Evolutionary conservation across 768 basidiomycete genomes (phyloP), one percentile per base, ranked within the genome.

Genomic region (Lactarius quietus): DNA sequence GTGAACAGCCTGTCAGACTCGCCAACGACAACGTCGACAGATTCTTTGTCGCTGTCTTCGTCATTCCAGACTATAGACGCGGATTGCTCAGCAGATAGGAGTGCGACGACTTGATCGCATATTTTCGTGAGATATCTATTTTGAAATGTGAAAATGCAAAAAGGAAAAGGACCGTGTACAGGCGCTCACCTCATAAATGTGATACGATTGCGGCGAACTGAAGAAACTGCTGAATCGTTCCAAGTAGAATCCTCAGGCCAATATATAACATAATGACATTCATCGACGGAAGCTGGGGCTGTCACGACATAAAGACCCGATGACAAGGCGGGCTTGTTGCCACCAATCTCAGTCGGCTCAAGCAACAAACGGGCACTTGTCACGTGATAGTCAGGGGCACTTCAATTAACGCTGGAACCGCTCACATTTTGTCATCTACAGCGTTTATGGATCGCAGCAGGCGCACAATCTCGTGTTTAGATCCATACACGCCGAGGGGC

Each of bases 121-220:
- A 87, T 77, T 73, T 85, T 85, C 1, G 79, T 84, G 15, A 87
- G 79, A 68, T 88, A 87, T 56, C 86, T 87, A 39, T 7, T 35
- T 14, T 33, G 28, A 18, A 26, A 23, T 28, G 23, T 58, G 68
- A 28, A 23, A 55, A 7, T 26, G 3, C 18, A 31, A 14, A 26
- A 7, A 26, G 14, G 35, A 31, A 43, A 8, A 15, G 12, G 8
- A 51, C 8, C 1, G 17, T 14, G 14, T 3, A 8, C 36, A 51
- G 54, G 20, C 28, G 63, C 74, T 43, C 73, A 83, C 86, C 86
- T 74, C 84, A 87, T 86, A 68, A 87, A 87, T 0, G 85, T 84
- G 4, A 82, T 75, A 6, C 86, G 78, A 73, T 86, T 87, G 4
- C 81, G 78, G 35, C 76, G 70, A 54, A 83, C 78, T 6, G 83